phyloP scores from a whole-genome alignment of 176 grass and related monocot species.

The Aegilops sharonensis region DNA sequence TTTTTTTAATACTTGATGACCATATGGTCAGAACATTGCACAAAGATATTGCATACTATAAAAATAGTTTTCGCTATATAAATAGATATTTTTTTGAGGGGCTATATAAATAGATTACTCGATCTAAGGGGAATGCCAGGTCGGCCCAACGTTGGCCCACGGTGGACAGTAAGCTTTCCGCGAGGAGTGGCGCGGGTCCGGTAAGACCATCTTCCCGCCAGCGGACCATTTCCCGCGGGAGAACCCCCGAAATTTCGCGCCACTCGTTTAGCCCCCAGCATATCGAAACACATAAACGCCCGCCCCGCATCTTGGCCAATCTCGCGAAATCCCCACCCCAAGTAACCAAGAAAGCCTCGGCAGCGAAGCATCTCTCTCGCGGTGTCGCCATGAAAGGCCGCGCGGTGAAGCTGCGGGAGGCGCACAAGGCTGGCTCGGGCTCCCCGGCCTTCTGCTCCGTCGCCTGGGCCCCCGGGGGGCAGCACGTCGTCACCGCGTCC shows the following conservation, averaged over 20 bases:
- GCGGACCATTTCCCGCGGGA: conserved; percentile 24
- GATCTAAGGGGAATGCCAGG: too few relatives aligned
- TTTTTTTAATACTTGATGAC: too few relatives aligned
- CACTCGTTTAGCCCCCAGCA: not conserved
- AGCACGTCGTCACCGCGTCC: conserved; percentile 66
- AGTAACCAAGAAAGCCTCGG: not conserved
- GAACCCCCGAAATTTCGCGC: conserved; percentile 19
- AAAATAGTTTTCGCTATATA: too few relatives aligned
- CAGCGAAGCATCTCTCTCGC: not conserved
- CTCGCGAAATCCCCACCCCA: not conserved
- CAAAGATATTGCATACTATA: too few relatives aligned
- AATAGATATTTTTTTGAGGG: too few relatives aligned
- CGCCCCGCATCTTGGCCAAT: not conserved
- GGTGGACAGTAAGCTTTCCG: not conserved
- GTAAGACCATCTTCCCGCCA: conserved; percentile 12
- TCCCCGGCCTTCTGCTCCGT: conserved; percentile 62
- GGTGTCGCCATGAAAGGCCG: conserved; percentile 58
- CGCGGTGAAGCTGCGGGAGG: conserved; percentile 80
- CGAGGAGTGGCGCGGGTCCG: not conserved
- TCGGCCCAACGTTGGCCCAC: not conserved
- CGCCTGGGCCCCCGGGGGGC: conserved; percentile 52
- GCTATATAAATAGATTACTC: too few relatives aligned
- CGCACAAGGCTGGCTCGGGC: conserved; percentile 53
- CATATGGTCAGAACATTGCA: too few relatives aligned
- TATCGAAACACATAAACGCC: not conserved